Base-by-base conservation (phyloP, 139 green algal genomes). In the Trebouxia sp. region DNA sequence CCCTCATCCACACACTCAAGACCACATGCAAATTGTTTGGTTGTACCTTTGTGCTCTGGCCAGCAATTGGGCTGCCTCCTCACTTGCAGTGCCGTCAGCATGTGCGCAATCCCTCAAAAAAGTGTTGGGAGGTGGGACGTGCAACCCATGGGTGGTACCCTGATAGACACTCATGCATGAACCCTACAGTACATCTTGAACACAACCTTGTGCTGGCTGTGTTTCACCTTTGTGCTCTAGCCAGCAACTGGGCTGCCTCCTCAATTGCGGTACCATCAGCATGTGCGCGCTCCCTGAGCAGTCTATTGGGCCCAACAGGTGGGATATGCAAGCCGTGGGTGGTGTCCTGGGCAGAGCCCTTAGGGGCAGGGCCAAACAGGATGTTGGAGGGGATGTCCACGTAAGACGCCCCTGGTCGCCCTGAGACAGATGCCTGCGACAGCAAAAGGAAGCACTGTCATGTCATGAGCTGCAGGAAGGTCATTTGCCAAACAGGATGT, bases 361-460 rank as follows among this genome's bases (percentile, higher is more conserved):
- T 14, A 48, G 28, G 67, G 41, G 76, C 66, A 26, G 75, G 12
- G 1, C 45, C 62, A 70, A 92, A 86, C 14, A 96, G 83, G 20
- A 96, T 65, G 70, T 95, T 86, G n/a, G 89, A 89, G 3, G 93
- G 92, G 1, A 97, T 37, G 81, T 95, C 93, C 26, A 97, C 82
- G 30, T 97, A 97, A 0, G 87, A 82, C 9, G 83, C 87, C 1
- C 92, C 92, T 0, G 91, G 92, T 38, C 92, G 75, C 47, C 92
- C 91, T 4, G 56, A 74, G 0, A 86, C 26, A 0, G 92, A 42
- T 0, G 86, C 88, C 72, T 85, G 77, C 74, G 80, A n/a, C n/a
- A n/a, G n/a, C n/a, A n/a, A n/a, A n/a, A n/a, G n/a, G n/a, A n/a
- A n/a, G n/a, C n/a, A n/a, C n/a, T n/a, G n/a, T n/a, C n/a, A n/a